Percentiles rank a stretch among this genome's conserved stretches.
Conservation (phyloP, 768 basidiomycete species). For the Leucosporidium yakuticum region DNA sequence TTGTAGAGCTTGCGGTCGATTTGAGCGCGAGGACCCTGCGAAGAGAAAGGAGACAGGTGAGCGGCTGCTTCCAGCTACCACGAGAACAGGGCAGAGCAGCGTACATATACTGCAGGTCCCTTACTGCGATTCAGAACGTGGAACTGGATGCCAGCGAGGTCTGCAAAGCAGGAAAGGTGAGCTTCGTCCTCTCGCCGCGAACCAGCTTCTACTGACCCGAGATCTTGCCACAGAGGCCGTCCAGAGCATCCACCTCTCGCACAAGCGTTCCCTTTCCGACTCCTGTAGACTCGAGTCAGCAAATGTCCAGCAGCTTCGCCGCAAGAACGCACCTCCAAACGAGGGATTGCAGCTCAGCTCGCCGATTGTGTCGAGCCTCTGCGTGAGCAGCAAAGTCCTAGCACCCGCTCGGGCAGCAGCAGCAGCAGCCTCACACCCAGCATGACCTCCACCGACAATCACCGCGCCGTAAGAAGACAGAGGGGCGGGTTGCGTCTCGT, state of each 20-base stretch:
- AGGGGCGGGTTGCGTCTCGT: too few species aligned
- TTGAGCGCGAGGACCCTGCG: slow-evolving; percentile 81
- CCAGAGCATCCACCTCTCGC: slow-evolving; percentile 83
- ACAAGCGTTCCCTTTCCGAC: slow-evolving; percentile 85
- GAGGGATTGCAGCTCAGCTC: slow-evolving; percentile 86
- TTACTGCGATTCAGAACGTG: slow-evolving; percentile 77
- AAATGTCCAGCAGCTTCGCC: accelerated
- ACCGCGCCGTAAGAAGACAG: slow-evolving; percentile 47
- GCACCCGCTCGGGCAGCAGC: slow-evolving; percentile 79
- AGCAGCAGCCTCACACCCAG: slow-evolving; percentile 85
- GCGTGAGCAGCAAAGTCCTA: slow-evolving; percentile 71
- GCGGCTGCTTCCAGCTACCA: neutral
- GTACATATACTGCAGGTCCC: slow-evolving; percentile 82
- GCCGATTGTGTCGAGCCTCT: slow-evolving; percentile 72
- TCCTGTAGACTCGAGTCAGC: neutral
- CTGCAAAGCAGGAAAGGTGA: slow-evolving; percentile 44
- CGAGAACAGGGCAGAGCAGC: neutral
- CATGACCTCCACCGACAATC: slow-evolving; percentile 88
- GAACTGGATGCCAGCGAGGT: slow-evolving; percentile 83
- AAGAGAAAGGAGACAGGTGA: neutral
- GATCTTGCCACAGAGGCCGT: slow-evolving; percentile 76
- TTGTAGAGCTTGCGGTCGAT: slow-evolving; percentile 82
- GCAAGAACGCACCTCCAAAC: slow-evolving; percentile 51
- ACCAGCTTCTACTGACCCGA: slow-evolving; percentile 53
- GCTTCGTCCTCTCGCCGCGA: neutral